Evolutionary conservation across 2,329 filamentous ascomycete species (phyloP), one percentile per base, ranked within the genome.

Genomic region (Alternaria sp.): DNA sequence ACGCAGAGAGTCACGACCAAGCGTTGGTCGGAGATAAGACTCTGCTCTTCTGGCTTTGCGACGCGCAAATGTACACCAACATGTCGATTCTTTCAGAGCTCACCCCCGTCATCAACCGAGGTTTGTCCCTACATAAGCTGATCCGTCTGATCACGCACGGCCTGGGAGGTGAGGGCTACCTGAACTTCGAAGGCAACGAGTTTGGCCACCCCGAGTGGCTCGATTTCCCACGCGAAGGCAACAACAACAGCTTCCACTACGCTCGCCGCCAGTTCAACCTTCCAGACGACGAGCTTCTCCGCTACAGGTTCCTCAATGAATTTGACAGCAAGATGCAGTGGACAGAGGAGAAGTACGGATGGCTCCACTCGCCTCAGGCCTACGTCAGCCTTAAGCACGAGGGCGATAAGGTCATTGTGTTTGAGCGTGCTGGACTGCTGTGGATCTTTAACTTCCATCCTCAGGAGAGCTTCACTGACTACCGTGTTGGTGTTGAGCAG

Each of bases 141-240:
- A 97, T 99, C 73, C 91, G 95, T 14, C 87, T 99, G 16, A 83
- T 99, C 65, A 98, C 95, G 1, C 94, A 99, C 77, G 87, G 86
- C 43, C 87, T 99, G 16, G 95, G 95, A 60, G 95, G 95, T 57
- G 95, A 99, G 80, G 95, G 94, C 40, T 99, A 97, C 76, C 90
- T 99, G 54, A 99, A 98, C 83, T 99, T 99, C 72, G 94, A 97
- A 81, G 95, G 95, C 63, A 99, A 99, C 80, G 95, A 99, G 80
- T 99, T 99, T 74, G 95, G 95, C 0, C 95, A 99, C 77, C 95
- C 95, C 0, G 95, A 99, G 80, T 99, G 95, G 95, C 91, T 99
- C 40, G 95, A 99, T 79, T 99, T 99, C 80, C 95, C 95, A 4
- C 92, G 95, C 53, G 93, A 90, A 73, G 95, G 95, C 60, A 97